Evolutionary conservation across 768 basidiomycete genomes (phyloP).

Genomic region (Tephrocybe sp.): DNA sequence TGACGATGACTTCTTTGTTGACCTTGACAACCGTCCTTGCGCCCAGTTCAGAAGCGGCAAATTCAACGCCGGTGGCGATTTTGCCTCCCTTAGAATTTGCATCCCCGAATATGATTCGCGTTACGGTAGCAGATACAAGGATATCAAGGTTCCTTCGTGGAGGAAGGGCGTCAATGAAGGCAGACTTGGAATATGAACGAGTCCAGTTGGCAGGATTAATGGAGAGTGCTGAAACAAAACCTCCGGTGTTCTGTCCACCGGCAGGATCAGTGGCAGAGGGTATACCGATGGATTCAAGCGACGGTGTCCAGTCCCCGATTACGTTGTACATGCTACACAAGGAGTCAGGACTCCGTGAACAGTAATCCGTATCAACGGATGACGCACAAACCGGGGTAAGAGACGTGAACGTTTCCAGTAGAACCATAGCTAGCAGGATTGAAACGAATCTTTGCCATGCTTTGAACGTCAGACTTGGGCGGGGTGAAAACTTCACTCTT

Average conservation of each 20-base stretch:
- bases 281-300: slow-evolving; percentile 46
- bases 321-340: slow-evolving; percentile 43
- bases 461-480: slow-evolving; percentile 37
- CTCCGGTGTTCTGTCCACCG: slow-evolving; percentile 48
- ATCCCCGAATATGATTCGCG: slow-evolving; percentile 44
- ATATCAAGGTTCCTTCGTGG: slow-evolving; percentile 65
- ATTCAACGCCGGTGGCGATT: slow-evolving; percentile 51
- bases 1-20: slow-evolving; percentile 50
- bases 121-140: slow-evolving; percentile 59
- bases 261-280: slow-evolving; percentile 39
- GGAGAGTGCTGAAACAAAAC: slow-evolving; percentile 53
- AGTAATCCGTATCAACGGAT: neutral
- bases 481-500: slow-evolving; percentile 53
- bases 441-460: slow-evolving; percentile 39
- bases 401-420: slow-evolving; percentile 37
- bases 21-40: slow-evolving; percentile 14
- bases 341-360: slow-evolving; percentile 35
- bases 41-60: slow-evolving; percentile 27
- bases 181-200: slow-evolving; percentile 58
- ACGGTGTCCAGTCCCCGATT: slow-evolving; percentile 56
- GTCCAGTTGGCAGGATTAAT: slow-evolving; percentile 66
- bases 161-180: slow-evolving; percentile 60
- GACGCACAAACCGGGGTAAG: slow-evolving; percentile 23
- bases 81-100: slow-evolving; percentile 33
- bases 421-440: slow-evolving; percentile 44